Conservation (phyloP, 192 early-diverging fungal genomes). For the Hyaloraphidium curvatum region DNA sequence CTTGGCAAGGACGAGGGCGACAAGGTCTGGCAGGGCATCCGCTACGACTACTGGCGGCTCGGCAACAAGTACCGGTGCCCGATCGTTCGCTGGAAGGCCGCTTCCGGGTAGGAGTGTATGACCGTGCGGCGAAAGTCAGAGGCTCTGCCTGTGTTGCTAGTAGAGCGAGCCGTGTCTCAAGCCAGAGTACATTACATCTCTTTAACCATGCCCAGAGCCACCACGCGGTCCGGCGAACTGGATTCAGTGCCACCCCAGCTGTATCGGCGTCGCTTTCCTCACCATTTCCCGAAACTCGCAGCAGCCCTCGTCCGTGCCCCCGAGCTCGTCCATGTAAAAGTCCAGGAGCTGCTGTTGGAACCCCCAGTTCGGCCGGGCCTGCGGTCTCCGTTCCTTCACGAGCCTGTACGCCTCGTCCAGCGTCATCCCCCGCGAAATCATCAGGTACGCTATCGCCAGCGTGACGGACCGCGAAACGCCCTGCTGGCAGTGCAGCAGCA, state of each 20-base stretch:
- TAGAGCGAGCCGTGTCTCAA: too few relatives aligned
- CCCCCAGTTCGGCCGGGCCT: slow-evolving; percentile 60
- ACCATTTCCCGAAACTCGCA: too few relatives aligned
- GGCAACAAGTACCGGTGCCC: neutral
- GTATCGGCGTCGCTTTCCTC: too few relatives aligned
- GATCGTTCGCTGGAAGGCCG: neutral
- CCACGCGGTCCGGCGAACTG: too few relatives aligned
- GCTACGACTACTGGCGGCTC: neutral
- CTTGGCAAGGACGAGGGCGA: neutral
- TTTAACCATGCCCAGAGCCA: too few relatives aligned
- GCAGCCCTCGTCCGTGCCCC: too few relatives aligned
- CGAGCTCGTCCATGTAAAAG: too few relatives aligned
- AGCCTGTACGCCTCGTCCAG: slow-evolving; percentile 48
- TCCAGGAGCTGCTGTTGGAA: slow-evolving; percentile 59
- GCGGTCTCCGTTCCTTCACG: slow-evolving; percentile 43
- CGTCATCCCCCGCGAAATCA: slow-evolving; percentile 36
- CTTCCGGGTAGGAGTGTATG: too few relatives aligned
- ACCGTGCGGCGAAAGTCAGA: too few relatives aligned
- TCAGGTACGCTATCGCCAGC: slow-evolving; percentile 72
- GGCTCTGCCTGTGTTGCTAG: too few relatives aligned
- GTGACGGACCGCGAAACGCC: slow-evolving; percentile 75
- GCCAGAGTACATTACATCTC: too few relatives aligned
- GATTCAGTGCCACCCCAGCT: too few relatives aligned
- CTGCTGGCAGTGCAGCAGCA: slow-evolving; percentile 75
- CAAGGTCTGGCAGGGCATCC: neutral